Evolutionary conservation across 2,329 filamentous ascomycete genomes (phyloP), one percentile per base, ranked within the genome.

Genomic region (Nothophoma quercina): DNA sequence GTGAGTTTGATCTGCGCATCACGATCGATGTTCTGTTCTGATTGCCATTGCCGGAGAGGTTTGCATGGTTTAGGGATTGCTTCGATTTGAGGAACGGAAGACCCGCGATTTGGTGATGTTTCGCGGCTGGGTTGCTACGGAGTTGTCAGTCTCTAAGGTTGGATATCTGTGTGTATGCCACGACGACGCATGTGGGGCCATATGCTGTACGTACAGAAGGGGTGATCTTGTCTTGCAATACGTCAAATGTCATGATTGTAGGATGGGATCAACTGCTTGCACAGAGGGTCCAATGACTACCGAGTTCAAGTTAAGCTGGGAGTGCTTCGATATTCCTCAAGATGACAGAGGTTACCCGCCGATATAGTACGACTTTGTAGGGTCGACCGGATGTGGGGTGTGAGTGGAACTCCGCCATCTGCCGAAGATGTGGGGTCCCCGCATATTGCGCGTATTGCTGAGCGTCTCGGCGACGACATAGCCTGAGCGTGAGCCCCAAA

Each of bases 1-100:
- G 73, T 76, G 16, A 84, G 64, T 50, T 77, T 74, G 58, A 83
- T 75, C 54, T 82, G 80, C 23, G 74, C 68, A 38, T 70, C 56
- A 13, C 64, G 60, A 54, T 81, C 74, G 65, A 83, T 81, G 32
- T 67, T 67, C 26, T 70, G 63, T 26, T 64, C 59, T 18, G 65
- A 49, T 44, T 76, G 75, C 76, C 76, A 79, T 60, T 70, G 58
- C 9, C 65, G 61, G 8, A 77, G 63, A 7, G 70, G 59, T 46
- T 70, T 70, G 39, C 71, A 69, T 1, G 71, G 63, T 19, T 67
- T 59, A 39, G 73, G 68, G 1, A 76, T 74, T 29, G 74, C 76
- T 21, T 67, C 64, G 13, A 64, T 62, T 60, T 79, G 75, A 5
- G 71, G 68, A 15, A 78, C 62, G 0, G 75, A 75, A 9, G 67